Evolutionary conservation across 2,329 filamentous ascomycete species (phyloP), one percentile per base, ranked within the genome.

Genomic region (Trichoderma koningii): DNA sequence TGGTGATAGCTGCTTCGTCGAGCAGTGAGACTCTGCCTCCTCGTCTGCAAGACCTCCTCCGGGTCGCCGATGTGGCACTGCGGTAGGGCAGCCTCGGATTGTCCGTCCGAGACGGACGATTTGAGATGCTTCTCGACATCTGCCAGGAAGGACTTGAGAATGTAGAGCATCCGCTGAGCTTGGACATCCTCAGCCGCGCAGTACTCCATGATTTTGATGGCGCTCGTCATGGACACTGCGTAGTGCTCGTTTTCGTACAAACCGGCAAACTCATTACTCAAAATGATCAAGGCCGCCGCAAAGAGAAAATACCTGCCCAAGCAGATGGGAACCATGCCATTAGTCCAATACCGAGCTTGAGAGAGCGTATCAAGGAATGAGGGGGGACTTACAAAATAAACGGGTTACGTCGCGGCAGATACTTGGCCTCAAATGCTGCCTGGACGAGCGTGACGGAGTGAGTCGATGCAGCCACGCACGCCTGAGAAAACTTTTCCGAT

Each of bases 221-320:
- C 78, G 41, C 79, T 77, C 0, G 69, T 67, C 48, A 83, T 78
- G 1, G 76, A 77, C n/a, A 69, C 70, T 0, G 70, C 72, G 38
- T 81, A 82, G 7, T 74, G 74, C 0, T 77, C 72, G 21, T 82
- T 81, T 34, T 76, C 71, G 69, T 82, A 83, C 19, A 87, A 73
- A 1, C 74, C 76, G 3, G 80, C 81, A 69, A 86, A 85, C 66
- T 85, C 82, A 70, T 87, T 87, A 68, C 83, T 84, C 51, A 86
- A 73, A 3, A 86, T 76, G 38, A 87, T 77, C 2, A 87, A 76
- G 0, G 80, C 77, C 1, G 85, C 82, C 5, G 84, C 78, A 66
- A 86, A 87, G 45, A 87, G 76, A 62, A 83, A 85, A 69, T 86
- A 82, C 68, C 85, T 19, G n/a, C 6, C 19, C 5, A 45, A 30